Conservation (phyloP, 2,329 filamentous ascomycete genomes). For the Pestalotiopsis sp. region DNA sequence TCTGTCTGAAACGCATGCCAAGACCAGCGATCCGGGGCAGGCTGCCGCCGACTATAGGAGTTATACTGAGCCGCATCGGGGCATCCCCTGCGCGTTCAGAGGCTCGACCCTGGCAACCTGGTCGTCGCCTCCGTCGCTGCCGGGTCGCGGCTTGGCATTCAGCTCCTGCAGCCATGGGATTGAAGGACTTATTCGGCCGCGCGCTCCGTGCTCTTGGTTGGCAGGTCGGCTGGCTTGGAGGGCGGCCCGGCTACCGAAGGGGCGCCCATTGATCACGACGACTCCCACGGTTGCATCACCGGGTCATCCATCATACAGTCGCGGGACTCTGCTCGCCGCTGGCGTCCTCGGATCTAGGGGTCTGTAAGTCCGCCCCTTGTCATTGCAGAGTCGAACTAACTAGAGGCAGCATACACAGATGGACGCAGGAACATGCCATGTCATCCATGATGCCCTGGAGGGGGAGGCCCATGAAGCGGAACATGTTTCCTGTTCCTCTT, state of each 20-base stretch:
- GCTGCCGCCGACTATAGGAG: neutral
- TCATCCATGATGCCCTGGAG: neutral
- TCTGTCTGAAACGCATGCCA: constrained; percentile 10
- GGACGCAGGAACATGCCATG: neutral
- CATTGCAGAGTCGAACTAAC: neutral
- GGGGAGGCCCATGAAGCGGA: neutral
- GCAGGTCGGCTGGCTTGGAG: neutral
- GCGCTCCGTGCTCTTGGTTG: neutral
- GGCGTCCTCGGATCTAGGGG: neutral
- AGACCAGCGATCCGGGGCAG: constrained; percentile 8
- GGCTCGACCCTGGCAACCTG: neutral
- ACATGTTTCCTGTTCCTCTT: constrained; percentile 2
- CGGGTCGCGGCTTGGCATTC: constrained; percentile 3
- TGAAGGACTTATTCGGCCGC: constrained; percentile 12
- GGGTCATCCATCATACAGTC: neutral
- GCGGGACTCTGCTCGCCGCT: neutral
- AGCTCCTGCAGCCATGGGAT: neutral
- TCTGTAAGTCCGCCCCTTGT: neutral
- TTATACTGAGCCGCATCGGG: constrained; percentile 6
- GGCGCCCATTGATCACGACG: neutral
- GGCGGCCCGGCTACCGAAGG: constrained; percentile 8
- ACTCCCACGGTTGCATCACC: neutral
- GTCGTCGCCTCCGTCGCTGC: neutral
- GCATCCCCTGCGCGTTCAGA: neutral
- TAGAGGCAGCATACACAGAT: neutral